Evolutionary conservation across 2,329 filamentous ascomycete genomes (phyloP), one percentile per base, ranked within the genome.

Genomic region (Cladophialophora bantiana): DNA sequence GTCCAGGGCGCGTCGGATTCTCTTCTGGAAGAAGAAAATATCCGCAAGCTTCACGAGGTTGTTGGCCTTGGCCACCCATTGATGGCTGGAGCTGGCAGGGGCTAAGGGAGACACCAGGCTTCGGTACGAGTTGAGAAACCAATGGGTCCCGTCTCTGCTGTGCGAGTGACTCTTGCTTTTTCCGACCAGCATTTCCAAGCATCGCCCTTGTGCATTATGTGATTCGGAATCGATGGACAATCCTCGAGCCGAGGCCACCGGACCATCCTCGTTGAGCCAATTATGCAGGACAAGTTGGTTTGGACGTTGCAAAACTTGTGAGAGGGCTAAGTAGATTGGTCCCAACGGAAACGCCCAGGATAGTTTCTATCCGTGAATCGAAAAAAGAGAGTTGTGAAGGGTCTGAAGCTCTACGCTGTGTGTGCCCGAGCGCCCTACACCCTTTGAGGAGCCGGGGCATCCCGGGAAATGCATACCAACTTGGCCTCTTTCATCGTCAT

Each of bases 71-170:
- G 52, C 52, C 13, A 18, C 7, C 45, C 45, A 50, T 10, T 50
- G 45, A 50, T 5, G 26, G 45, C 45, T 13, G 45, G 4, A 50
- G 13, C 18, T 26, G 45, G 45, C 45, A 42, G 40, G 10, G 40
- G 40, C 40, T 42, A 42, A n/a, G 15, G 40, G 13, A 9, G 9
- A 20, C 45, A 50, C 45, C 45, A 50, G 45, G 45, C 45, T 26
- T 50, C 45, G 45, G 45, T 50, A 50, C 45, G 45, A 50, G 45
- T 50, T 9, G 18, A 38, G 13, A 50, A 50, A 26, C 45, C 45
- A 50, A 26, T 50, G 40, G 18, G 4, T n/a, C 15, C 15, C 4
- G 12, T 13, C n/a, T 42, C 40, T 42, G 40, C 40, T 1, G 40
- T 42, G 40, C 40, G 15, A 42, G 40, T 42, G 40, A 26, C 20